phyloP scores from a whole-genome alignment of 176 grass and related monocot genomes.

The Otatea glauca region DNA sequence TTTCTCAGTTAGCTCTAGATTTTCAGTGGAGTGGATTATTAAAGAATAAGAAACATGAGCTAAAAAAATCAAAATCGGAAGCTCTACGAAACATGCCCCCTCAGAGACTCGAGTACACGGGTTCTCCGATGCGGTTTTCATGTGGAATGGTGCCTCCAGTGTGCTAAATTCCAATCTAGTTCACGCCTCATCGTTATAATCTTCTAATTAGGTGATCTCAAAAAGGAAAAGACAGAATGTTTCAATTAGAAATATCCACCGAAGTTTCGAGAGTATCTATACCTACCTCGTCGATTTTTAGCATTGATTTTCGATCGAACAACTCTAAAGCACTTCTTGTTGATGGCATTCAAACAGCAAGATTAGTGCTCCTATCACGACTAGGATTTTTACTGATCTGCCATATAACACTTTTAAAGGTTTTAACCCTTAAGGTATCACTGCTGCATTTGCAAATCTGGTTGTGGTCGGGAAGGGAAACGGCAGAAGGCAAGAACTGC shows the following conservation, averaged over 20 bases:
- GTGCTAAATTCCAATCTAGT: neutral
- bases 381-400: neutral
- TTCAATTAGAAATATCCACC: neutral
- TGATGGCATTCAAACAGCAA: neutral
- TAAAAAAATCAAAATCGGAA: too few species aligned
- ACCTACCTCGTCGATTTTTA: neutral
- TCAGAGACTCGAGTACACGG: too few species aligned
- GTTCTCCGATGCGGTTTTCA: neutral
- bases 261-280: neutral
- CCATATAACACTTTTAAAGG: neutral
- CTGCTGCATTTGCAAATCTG: slow-evolving; percentile 20
- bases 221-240: neutral
- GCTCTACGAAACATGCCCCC: too few species aligned
- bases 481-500: slow-evolving; percentile 27
- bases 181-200: neutral
- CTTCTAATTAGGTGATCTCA: neutral
- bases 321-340: neutral
- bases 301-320: neutral
- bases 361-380: neutral
- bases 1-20: too few species aligned
- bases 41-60: too few species aligned
- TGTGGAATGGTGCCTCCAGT: neutral
- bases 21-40: too few species aligned
- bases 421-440: neutral
- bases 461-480: slow-evolving; percentile 2